Evolutionary conservation across 2,329 filamentous ascomycete genomes (phyloP), one percentile per base, ranked within the genome.

Genomic region (Cytospora mali): DNA sequence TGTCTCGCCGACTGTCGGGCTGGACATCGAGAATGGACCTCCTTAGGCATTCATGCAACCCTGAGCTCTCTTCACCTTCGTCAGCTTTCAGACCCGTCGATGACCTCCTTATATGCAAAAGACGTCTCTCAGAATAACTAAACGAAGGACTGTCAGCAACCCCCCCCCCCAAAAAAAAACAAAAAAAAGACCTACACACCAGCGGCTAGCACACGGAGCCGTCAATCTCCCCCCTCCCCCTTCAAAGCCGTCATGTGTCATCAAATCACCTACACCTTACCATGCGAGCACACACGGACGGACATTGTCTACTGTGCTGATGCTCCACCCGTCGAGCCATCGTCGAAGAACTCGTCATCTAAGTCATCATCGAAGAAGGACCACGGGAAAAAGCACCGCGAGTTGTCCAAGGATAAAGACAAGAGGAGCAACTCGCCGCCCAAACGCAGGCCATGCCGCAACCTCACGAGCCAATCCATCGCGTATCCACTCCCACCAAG

Each of bases 251-350:
- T 39, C 61, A 83, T 83, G 81, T 84, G 81, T 68, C 80, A 79
- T 67, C 78, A 80, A 64, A 76, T 78, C 58, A 78, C 75, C 53
- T 83, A 83, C 70, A 80, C 77, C 35, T 74, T 84, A 58, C 76
- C 77, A 52, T 84, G 82, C 70, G 80, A 82, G 71, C 81, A 84
- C 69, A 75, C 82, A 67, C 75, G 75, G 64, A 79, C 76, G 18
- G 72, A 77, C 62, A 77, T 74, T 39, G 72, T 75, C 61, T 80
- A 79, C 74, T 84, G 81, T 66, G 66, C 75, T 16, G 74, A 77
- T n/a, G 78, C 77, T 7, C 70, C 75, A 7, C 3, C 42, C 54
- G 57, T 52, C 57, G 29, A 52, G 35, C 66, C 69, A 29, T 69
- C 66, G n/a, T 67, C 66, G 16, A 68, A 67, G 18, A 62, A 66